phyloP scores from a whole-genome alignment of 257 asterid species.

The Ligustrum vulgare region DNA sequence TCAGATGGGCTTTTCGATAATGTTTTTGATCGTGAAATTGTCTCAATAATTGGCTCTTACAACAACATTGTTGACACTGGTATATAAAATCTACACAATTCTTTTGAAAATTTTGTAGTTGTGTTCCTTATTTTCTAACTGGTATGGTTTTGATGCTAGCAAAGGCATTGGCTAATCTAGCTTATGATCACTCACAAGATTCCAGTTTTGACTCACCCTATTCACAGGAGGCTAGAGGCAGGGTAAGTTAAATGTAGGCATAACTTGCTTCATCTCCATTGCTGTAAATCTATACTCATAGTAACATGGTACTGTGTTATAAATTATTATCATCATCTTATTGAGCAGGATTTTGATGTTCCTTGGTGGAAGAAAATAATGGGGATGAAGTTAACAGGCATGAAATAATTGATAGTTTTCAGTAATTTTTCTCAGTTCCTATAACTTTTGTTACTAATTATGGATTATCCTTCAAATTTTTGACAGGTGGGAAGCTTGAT shows the following conservation, averaged over 20 bases:
- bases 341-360: constrained; percentile 68
- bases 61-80: constrained; percentile 57
- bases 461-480: constrained; percentile 4
- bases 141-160: constrained; percentile 48
- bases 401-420: background rate
- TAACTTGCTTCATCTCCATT: background rate
- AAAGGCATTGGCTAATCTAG: constrained; percentile 76
- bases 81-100: constrained; percentile 25
- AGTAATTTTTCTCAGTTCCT: background rate
- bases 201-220: constrained; percentile 73
- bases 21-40: constrained; percentile 60
- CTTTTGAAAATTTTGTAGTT: constrained; percentile 5
- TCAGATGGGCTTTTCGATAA: constrained; percentile 90
- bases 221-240: constrained; percentile 77
- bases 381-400: constrained; percentile 86
- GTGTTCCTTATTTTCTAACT: constrained; percentile 15
- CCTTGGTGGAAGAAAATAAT: constrained; percentile 83
- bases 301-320: background rate
- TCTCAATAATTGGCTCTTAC: constrained; percentile 41
- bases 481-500: constrained; percentile 77
- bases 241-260: constrained; percentile 30
- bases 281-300: background rate
- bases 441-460: background rate
- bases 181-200: constrained; percentile 67
- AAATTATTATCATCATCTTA: background rate